These are phyloP conservation scores for Picocystis sp. DNA, from an alignment of 163 green algal genomes.

Conservation along the genomic window DNA sequence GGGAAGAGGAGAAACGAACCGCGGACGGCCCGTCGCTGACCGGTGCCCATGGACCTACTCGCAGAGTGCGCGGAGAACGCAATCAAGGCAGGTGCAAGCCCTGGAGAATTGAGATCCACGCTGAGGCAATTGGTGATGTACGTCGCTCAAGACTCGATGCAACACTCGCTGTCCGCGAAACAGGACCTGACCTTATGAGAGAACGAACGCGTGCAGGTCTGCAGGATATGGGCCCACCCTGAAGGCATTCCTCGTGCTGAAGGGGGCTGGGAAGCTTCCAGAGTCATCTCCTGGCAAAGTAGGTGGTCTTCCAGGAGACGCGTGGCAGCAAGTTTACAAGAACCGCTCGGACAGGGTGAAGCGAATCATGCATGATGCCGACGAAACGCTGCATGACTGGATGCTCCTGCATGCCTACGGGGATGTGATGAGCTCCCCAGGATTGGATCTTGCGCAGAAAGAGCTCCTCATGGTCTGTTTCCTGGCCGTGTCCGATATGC, in stretches of 20 bases:
- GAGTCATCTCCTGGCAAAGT: slow-evolving; percentile 31
- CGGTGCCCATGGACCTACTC: no score
- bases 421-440: slow-evolving; percentile 40
- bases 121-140: slow-evolving; percentile 40
- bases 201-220: slow-evolving; percentile 7
- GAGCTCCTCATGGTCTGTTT: slow-evolving; percentile 35
- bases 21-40: no score
- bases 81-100: slow-evolving; percentile 10
- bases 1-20: no score
- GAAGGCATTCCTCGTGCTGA: slow-evolving; percentile 4
- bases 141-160: neutral
- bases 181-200: neutral
- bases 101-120: slow-evolving; percentile 22
- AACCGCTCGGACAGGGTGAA: slow-evolving; percentile 26
- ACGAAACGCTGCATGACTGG: slow-evolving; percentile 34
- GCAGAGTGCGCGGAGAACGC: no score
- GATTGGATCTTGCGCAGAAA: slow-evolving; percentile 28
- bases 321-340: slow-evolving; percentile 44
- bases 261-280: slow-evolving; percentile 8
- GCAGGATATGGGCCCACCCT: slow-evolving; percentile 8
- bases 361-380: slow-evolving; percentile 25
- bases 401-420: slow-evolving; percentile 47
- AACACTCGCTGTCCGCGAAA: neutral
- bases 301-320: slow-evolving; percentile 30
- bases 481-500: slow-evolving; percentile 35